Conservation (phyloP, 1,139 yeast species). For the Yamadazyma spencermartinsiae region DNA sequence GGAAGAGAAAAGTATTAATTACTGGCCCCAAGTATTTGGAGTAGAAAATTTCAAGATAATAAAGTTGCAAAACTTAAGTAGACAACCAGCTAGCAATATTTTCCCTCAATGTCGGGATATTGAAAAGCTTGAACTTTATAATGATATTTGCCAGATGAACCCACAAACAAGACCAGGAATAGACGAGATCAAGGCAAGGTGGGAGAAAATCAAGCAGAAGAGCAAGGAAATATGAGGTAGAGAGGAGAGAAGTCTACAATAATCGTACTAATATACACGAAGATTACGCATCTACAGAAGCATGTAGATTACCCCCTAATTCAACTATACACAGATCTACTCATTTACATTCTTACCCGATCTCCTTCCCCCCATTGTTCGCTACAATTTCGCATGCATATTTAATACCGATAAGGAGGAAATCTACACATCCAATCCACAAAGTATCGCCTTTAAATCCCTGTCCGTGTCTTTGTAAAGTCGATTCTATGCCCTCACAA, state of each 20-base stretch:
- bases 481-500: no score
- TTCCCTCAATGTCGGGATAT: constrained; percentile 29
- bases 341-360: no score
- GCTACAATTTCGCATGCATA: not conserved
- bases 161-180: constrained; percentile 25
- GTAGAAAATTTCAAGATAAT: constrained; percentile 35
- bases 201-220: constrained; percentile 1
- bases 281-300: no score
- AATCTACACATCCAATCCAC: no score
- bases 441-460: no score
- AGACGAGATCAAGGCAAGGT: constrained; percentile 9
- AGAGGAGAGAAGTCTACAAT: no score
- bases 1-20: constrained; percentile 38
- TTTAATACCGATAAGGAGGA: not conserved
- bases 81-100: constrained; percentile 16
- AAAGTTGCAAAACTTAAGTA: constrained; percentile 20
- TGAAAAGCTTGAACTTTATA: constrained; percentile 9
- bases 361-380: not conserved
- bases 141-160: constrained; percentile 20
- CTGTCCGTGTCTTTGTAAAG: no score
- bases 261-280: no score
- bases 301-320: no score
- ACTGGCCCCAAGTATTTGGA: constrained; percentile 39
- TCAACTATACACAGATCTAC: no score
- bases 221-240: no score